Conservation (phyloP, 495 filamentous ascomycete genomes). For the Glarea lozoyensis region DNA sequence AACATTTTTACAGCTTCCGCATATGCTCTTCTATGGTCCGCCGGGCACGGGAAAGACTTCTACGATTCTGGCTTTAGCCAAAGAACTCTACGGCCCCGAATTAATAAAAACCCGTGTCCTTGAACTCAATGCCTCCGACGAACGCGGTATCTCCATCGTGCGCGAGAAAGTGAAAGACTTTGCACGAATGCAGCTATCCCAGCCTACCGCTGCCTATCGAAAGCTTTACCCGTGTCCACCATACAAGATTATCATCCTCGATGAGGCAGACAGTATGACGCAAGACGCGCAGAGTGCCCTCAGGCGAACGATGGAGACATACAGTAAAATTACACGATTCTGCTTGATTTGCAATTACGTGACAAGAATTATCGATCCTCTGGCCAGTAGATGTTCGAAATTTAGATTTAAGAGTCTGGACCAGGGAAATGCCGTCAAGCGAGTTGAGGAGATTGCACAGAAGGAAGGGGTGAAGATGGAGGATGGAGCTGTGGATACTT, state of each 20-base stretch:
- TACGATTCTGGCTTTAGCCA: constrained; percentile 88
- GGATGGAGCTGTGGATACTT: constrained; percentile 67
- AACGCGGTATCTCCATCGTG: constrained; percentile 94
- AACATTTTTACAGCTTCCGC: constrained; percentile 59
- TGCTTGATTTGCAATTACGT: constrained; percentile 99
- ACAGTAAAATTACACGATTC: constrained; percentile 91
- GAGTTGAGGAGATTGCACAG: constrained; percentile 72
- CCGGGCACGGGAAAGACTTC: constrained; percentile 99
- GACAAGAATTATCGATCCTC: constrained; percentile 91
- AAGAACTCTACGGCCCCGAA: constrained; percentile 94
- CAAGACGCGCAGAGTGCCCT: constrained; percentile 94
- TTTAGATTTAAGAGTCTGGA: constrained; percentile 97
- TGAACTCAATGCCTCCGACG: constrained; percentile 97
- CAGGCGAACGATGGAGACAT: constrained; percentile 94
- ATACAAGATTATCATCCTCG: constrained; percentile 96
- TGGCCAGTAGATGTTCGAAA: constrained; percentile 88
- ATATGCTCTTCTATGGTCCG: constrained; percentile 99
- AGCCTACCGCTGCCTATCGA: constrained; percentile 55
- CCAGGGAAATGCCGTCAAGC: constrained; percentile 61
- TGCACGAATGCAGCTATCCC: constrained; percentile 84
- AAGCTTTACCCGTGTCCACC: constrained; percentile 85
- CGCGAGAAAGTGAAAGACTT: constrained; percentile 99
- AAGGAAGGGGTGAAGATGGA: constrained; percentile 67
- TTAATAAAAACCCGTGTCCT: constrained; percentile 90
- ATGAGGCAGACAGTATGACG: constrained; percentile 98